phyloP scores from a whole-genome alignment of 2,329 filamentous ascomycete species.

The Cercospora nicotianae region DNA sequence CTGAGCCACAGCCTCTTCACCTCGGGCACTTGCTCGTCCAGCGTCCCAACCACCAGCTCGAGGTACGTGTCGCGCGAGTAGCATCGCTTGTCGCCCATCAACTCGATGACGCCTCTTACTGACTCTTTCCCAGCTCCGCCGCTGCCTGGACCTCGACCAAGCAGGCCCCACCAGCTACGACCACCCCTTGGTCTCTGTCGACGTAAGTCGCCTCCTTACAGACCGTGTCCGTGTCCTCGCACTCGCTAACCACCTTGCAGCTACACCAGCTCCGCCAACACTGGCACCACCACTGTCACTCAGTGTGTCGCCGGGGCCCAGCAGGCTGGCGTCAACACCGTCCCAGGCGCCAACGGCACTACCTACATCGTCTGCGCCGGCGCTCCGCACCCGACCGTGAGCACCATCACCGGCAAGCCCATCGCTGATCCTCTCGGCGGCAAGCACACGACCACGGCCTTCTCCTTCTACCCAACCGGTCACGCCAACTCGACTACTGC shows the following conservation, averaged over 20 bases:
- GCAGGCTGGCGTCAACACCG: slow-evolving; percentile 13
- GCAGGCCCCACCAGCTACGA: not conserved
- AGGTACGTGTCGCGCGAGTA: not conserved
- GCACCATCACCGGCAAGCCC: slow-evolving; percentile 10
- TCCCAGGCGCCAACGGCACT: slow-evolving; percentile 7
- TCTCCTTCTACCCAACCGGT: slow-evolving; percentile 6
- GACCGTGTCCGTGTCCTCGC: not conserved
- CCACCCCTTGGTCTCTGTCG: slow-evolving; percentile 11
- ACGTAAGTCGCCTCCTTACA: slow-evolving; percentile 1
- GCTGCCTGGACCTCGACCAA: slow-evolving; percentile 8
- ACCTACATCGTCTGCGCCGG: slow-evolving; percentile 14
- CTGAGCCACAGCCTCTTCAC: not conserved
- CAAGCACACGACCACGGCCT: not conserved
- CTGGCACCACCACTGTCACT: not conserved
- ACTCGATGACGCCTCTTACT: not conserved
- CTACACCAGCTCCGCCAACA: not conserved
- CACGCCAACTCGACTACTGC: not conserved
- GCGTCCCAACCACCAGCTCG: not conserved
- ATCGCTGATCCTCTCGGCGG: slow-evolving; percentile 11
- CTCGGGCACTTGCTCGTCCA: slow-evolving; percentile 7
- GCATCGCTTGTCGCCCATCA: not conserved
- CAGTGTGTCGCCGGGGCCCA: slow-evolving; percentile 7
- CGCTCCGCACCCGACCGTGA: slow-evolving; percentile 15
- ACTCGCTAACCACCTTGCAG: not conserved
- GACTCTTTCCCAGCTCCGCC: not conserved